A percentile compares a stretch with the other conserved stretches of the same genome.
These are phyloP conservation scores for Saccharomycopsis phalli DNA, from an alignment of 1,139 yeast species.

Conservation along the genomic window DNA sequence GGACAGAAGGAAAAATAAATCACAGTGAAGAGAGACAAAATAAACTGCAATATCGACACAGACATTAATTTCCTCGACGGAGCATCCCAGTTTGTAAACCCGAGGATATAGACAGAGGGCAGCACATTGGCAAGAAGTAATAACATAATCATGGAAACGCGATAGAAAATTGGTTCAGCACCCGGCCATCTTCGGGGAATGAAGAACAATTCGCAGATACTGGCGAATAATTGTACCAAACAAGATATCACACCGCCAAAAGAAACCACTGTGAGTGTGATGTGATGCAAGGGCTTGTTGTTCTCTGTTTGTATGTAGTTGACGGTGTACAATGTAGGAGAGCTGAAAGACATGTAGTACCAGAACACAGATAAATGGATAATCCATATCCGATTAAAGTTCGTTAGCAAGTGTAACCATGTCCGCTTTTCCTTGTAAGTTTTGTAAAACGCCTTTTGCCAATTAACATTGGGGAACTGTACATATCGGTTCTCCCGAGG, in stretches of 20 bases:
- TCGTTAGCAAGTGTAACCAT: conserved; percentile 49
- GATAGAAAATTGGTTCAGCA: conserved; percentile 34
- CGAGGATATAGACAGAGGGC: conserved; percentile 38
- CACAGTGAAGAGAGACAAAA: conserved; percentile 35
- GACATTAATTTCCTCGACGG: conserved; percentile 29
- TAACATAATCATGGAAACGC: conserved; percentile 30
- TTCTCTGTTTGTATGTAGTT: conserved; percentile 36
- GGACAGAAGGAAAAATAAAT: conserved; percentile 41
- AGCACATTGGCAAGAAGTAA: conserved; percentile 29
- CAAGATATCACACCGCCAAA: conserved; percentile 44
- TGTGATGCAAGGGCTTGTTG: conserved; percentile 42
- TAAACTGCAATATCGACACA: conserved; percentile 37
- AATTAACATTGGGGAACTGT: conserved; percentile 35
- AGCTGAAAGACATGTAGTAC: conserved; percentile 47
- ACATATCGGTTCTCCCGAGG: conserved; percentile 40
- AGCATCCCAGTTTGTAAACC: conserved; percentile 34
- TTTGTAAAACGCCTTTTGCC: conserved; percentile 45
- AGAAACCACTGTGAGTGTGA: conserved; percentile 40
- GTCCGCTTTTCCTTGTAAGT: conserved; percentile 49
- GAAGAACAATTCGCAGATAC: conserved; percentile 37
- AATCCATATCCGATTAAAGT: conserved; percentile 56
- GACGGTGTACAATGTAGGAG: conserved; percentile 46
- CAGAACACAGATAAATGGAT: conserved; percentile 52
- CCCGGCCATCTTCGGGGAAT: conserved; percentile 53
- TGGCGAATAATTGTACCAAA: conserved; percentile 35